Evolutionary conservation across 495 filamentous ascomycete species (phyloP).

Genomic region (Penicillium arizonense): DNA sequence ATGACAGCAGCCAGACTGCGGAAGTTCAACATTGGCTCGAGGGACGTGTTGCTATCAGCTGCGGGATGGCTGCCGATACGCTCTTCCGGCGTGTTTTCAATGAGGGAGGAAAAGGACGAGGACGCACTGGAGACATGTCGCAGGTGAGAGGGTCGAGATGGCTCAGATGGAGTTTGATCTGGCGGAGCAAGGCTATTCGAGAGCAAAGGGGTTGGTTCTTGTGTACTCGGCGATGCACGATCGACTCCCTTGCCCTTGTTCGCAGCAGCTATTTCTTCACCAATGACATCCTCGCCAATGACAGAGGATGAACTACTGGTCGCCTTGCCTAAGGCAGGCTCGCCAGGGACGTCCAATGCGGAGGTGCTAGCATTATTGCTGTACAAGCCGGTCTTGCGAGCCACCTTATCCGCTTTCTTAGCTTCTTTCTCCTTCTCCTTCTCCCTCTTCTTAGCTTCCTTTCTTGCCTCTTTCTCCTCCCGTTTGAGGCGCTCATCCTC

Average conservation of each 20-base stretch:
- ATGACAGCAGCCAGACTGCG: conserved; percentile 84
- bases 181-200: not conserved
- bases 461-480: conserved; percentile 75
- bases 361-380: conserved; percentile 44
- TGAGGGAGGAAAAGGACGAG: conserved; percentile 71
- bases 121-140: conserved; percentile 81
- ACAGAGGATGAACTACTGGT: conserved; percentile 40
- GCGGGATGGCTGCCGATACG: conserved; percentile 32
- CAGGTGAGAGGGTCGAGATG: conserved; percentile 62
- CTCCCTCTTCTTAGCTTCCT: conserved; percentile 78
- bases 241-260: conserved; percentile 86
- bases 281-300: conserved; percentile 8
- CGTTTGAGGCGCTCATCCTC: conserved; percentile 86
- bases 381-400: conserved; percentile 53
- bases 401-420: conserved; percentile 71
- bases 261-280: conserved; percentile 28
- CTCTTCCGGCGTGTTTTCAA: conserved; percentile 60
- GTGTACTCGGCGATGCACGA: conserved; percentile 36
- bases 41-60: conserved; percentile 51
- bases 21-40: conserved; percentile 89
- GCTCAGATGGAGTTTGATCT: conserved; percentile 27
- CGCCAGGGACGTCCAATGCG: conserved; percentile 32
- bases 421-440: conserved; percentile 82
- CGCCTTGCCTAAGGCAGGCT: conserved; percentile 24
- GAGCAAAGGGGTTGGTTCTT: not conserved